Evolutionary conservation across 495 filamentous ascomycete species (phyloP).

Genomic region (Penicillium silybi): DNA sequence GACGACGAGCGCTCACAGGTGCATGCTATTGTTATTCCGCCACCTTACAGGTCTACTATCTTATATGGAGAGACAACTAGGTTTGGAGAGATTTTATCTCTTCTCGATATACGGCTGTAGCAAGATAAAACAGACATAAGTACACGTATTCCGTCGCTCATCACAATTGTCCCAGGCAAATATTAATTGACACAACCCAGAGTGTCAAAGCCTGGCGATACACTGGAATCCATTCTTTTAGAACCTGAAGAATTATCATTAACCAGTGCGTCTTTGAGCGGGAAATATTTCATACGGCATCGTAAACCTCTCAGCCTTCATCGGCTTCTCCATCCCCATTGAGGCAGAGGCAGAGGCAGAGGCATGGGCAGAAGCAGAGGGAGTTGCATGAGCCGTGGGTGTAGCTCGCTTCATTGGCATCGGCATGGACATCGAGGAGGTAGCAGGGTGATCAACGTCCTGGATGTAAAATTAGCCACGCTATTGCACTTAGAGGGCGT

Average conservation of each 20-base stretch:
- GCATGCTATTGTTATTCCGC: no score
- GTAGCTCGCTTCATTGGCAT: conserved; percentile 10
- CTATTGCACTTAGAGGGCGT: not conserved
- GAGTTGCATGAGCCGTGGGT: conserved; percentile 1
- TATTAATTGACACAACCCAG: not conserved
- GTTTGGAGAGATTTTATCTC: no score
- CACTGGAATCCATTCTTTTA: not conserved
- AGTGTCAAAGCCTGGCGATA: no score
- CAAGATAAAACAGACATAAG: not conserved
- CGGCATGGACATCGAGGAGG: conserved; percentile 5
- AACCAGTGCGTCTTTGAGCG: not conserved
- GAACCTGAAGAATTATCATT: not conserved
- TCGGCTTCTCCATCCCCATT: not conserved
- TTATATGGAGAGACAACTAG: no score
- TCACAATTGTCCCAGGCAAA: not conserved
- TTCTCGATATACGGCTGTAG: no score
- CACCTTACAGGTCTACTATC: no score
- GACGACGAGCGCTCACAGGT: no score
- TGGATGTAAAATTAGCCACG: not conserved
- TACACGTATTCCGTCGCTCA: not conserved
- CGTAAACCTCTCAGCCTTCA: conserved; percentile 2
- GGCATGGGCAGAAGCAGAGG: conserved; percentile 1
- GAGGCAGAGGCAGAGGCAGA: conserved; percentile 4
- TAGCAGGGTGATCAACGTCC: not conserved
- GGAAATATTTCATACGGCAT: conserved; percentile 1